A percentile compares a stretch with the other conserved stretches of the same genome.
Conservation (phyloP, 2,329 filamentous ascomycete genomes). For the Sporothrix pallida region DNA sequence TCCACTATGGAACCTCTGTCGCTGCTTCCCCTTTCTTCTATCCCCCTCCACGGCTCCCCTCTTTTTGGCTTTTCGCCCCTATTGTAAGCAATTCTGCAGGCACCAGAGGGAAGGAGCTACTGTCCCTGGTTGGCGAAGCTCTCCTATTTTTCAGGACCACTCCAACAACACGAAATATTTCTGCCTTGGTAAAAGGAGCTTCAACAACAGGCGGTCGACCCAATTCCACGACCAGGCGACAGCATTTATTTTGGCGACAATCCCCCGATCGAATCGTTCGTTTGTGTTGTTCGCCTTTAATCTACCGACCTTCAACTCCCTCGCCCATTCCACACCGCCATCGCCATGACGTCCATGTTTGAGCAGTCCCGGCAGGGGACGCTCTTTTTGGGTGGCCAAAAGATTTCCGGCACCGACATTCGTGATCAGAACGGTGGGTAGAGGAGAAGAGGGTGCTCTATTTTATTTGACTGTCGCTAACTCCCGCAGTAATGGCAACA, state of each 20-base stretch:
- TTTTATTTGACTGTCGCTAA: neutral
- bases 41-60: slow-evolving; percentile 29
- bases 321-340: slow-evolving; percentile 2
- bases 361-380: slow-evolving; percentile 95
- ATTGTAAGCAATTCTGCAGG: slow-evolving; percentile 25
- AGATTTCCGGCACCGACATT: slow-evolving; percentile 96
- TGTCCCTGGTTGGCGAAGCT: slow-evolving; percentile 8
- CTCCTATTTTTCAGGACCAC: slow-evolving; percentile 32
- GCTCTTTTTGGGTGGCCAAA: slow-evolving; percentile 94
- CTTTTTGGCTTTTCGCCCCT: slow-evolving; percentile 27
- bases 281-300: neutral
- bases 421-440: slow-evolving; percentile 87
- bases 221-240: slow-evolving; percentile 7
- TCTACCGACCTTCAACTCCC: neutral
- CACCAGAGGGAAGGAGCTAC: slow-evolving; percentile 11
- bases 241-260: slow-evolving; percentile 1
- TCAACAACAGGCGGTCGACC: neutral
- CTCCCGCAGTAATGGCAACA: slow-evolving; percentile 74
- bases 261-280: neutral
- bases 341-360: slow-evolving; percentile 88
- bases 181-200: slow-evolving; percentile 33
- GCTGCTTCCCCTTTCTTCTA: slow-evolving; percentile 26
- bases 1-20: slow-evolving; percentile 6
- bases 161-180: slow-evolving; percentile 30
- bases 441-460: neutral